Evolutionary conservation across 1,139 yeast species (phyloP).

Genomic region (Diutina ranongensis): DNA sequence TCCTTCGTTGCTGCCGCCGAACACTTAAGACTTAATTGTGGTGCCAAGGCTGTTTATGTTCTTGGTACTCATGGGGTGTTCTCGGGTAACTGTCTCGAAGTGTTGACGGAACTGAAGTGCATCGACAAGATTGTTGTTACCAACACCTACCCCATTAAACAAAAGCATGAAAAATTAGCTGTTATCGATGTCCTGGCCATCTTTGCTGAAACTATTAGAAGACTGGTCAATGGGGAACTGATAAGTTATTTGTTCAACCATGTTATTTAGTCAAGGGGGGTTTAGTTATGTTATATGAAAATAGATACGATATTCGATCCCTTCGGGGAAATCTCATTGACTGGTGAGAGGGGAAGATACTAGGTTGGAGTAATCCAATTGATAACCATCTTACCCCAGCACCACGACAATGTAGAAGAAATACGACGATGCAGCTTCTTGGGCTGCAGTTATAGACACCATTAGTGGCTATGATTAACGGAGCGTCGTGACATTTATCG

Average conservation of each 20-base stretch:
- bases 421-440: conserved; percentile 4
- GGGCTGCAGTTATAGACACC: conserved; percentile 6
- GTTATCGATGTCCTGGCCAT: conserved; percentile 91
- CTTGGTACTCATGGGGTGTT: conserved; percentile 95
- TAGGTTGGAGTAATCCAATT: no score
- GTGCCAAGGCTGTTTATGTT: conserved; percentile 82
- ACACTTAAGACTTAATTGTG: conserved; percentile 88
- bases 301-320: conserved; percentile 2
- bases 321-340: background rate
- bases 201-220: conserved; percentile 95
- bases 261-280: background rate
- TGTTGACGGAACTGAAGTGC: conserved; percentile 63
- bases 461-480: conserved; percentile 2
- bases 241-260: conserved; percentile 78
- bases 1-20: conserved; percentile 96
- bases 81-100: conserved; percentile 75
- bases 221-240: conserved; percentile 97
- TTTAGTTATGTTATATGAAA: background rate
- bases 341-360: background rate
- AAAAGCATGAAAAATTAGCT: conserved; percentile 50
- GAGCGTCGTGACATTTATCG: conserved; percentile 6
- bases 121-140: conserved; percentile 90
- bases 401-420: background rate
- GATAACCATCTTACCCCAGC: background rate
- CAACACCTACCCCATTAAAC: conserved; percentile 83